Percentiles rank a stretch among this genome's conserved stretches.
These are phyloP conservation scores for Eucalyptus melliodora DNA, from an alignment of 345 rosid genomes.

Conservation along the genomic window DNA sequence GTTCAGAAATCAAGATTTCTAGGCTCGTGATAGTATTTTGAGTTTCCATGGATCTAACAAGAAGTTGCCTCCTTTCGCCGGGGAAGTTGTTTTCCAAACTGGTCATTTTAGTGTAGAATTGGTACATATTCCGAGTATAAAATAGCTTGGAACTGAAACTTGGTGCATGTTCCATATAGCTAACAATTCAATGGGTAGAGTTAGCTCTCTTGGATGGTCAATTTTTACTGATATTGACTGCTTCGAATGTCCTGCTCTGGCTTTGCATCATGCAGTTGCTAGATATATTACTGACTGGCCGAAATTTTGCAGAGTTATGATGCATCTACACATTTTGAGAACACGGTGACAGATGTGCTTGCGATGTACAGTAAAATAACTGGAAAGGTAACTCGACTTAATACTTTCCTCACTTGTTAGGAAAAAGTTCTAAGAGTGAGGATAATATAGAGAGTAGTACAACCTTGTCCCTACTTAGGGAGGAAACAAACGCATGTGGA, in stretches of 20 bases:
- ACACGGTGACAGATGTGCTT: conserved; percentile 67
- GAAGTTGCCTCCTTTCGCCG: neutral
- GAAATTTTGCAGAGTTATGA: conserved; percentile 52
- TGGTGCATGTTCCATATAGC: neutral
- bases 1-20: neutral
- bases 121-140: neutral
- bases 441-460: neutral
- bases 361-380: conserved; percentile 69
- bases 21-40: neutral
- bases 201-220: neutral
- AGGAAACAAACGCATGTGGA: neutral
- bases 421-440: neutral
- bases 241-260: neutral
- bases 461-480: neutral
- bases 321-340: conserved; percentile 84
- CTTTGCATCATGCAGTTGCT: neutral
- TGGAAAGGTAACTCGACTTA: conserved; percentile 49
- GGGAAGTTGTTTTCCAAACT: neutral
- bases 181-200: neutral
- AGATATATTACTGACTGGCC: neutral
- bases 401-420: neutral
- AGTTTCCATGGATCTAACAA: neutral
- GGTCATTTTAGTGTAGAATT: neutral
- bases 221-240: neutral
- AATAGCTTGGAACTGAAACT: neutral